Percentiles rank a stretch among this genome's conserved stretches.
These are phyloP conservation scores for Coemansia sp. DNA, from an alignment of 192 early-diverging fungal species.

Conservation along the genomic window DNA sequence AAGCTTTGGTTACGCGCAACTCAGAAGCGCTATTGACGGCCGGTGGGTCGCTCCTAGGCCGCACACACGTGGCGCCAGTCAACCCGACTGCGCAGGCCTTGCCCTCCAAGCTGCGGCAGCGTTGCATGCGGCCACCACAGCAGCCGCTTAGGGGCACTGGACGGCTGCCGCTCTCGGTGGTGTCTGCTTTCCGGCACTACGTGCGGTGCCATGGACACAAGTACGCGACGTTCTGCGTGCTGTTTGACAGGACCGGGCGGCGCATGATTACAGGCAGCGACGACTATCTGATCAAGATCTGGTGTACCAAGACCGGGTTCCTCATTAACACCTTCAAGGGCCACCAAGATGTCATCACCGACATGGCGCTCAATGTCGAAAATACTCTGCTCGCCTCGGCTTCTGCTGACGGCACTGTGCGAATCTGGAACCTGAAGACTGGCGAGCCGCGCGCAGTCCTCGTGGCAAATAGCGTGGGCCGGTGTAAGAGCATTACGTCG, in stretches of 20 bases:
- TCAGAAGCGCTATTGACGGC: constrained; percentile 27
- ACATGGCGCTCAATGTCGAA: constrained; percentile 75
- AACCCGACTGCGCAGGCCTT: constrained; percentile 14
- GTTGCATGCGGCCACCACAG: not conserved
- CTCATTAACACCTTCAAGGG: constrained; percentile 83
- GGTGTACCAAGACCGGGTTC: constrained; percentile 78
- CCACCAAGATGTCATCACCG: constrained; percentile 74
- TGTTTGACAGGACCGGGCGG: constrained; percentile 74
- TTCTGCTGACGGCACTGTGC: constrained; percentile 73
- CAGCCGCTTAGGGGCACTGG: constrained; percentile 1
- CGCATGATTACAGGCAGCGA: constrained; percentile 87
- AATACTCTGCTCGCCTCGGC: constrained; percentile 82
- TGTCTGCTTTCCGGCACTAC: constrained; percentile 50
- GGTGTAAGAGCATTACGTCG: constrained; percentile 63
- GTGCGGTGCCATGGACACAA: constrained; percentile 76
- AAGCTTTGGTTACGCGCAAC: constrained; percentile 27
- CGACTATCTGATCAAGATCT: constrained; percentile 84
- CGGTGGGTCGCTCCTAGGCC: constrained; percentile 42
- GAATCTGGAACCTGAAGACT: constrained; percentile 76
- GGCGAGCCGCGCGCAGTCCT: constrained; percentile 70
- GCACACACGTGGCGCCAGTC: constrained; percentile 28
- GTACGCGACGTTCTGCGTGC: constrained; percentile 71
- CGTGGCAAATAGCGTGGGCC: constrained; percentile 34
- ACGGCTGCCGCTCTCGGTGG: constrained; percentile 10
- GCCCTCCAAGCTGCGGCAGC: not conserved